phyloP scores from a whole-genome alignment of 1,284 basidiomycete species.

The Irpex rosettiformis region DNA sequence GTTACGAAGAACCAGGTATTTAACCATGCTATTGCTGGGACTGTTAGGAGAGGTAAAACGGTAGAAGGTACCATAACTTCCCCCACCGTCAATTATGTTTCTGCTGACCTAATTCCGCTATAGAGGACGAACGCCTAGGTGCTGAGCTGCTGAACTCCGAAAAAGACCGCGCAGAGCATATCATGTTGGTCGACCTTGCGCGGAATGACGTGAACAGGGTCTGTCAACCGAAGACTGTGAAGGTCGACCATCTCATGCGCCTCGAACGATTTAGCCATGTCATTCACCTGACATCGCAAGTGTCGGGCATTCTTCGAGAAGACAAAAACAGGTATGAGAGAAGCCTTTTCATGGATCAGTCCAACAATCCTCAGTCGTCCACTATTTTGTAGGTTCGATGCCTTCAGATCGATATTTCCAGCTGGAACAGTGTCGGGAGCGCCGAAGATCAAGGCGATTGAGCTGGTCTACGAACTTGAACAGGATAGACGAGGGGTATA shows the following conservation, averaged over 20 bases:
- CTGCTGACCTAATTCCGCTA: conserved; percentile 4
- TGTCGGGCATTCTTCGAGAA: conserved; percentile 84
- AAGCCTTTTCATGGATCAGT: neutral
- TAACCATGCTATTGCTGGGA: conserved; percentile 98
- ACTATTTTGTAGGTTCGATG: conserved; percentile 71
- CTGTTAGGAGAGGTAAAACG: conserved; percentile 84
- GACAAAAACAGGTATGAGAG: conserved; percentile 71
- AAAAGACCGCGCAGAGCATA: conserved; percentile 97
- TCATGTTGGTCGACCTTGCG: conserved; percentile 98
- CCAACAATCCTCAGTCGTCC: neutral
- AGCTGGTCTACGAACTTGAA: conserved; percentile 83
- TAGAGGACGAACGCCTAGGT: conserved; percentile 86
- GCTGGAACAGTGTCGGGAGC: conserved; percentile 99
- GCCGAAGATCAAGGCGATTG: conserved; percentile 98
- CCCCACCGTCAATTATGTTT: neutral
- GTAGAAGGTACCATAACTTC: conserved; percentile 59
- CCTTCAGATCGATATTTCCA: conserved; percentile 98
- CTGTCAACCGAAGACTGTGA: conserved; percentile 92
- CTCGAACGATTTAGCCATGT: conserved; percentile 98
- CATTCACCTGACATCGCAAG: conserved; percentile 95
- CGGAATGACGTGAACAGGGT: conserved; percentile 99
- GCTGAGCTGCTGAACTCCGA: conserved; percentile 76
- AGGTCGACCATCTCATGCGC: conserved; percentile 93
- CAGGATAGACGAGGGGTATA: conserved; percentile 92
- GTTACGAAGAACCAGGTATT: conserved; percentile 91